Evolutionary conservation across 164 flowering plant species (phyloP).

Genomic region (Magnolia changhungtana): DNA sequence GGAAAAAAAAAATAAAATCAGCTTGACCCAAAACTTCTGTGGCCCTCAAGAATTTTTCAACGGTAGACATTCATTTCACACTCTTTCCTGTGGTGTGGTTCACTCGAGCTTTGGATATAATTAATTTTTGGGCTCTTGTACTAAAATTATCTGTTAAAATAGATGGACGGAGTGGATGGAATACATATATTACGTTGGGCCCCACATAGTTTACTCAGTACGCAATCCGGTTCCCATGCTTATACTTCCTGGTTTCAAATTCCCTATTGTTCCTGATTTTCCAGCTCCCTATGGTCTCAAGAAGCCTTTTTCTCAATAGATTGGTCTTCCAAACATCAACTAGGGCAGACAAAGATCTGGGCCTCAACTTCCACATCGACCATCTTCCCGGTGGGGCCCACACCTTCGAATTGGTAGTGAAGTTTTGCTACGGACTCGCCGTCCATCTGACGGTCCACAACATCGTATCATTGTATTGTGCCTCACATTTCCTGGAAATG

Average conservation of each 20-base stretch:
- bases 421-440: conserved; percentile 43
- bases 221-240: too few relatives aligned
- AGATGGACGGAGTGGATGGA: too few relatives aligned
- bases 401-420: conserved; percentile 30
- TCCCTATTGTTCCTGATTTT: neutral
- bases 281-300: conserved; percentile 44
- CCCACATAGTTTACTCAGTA: too few relatives aligned
- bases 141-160: too few relatives aligned
- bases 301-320: conserved; percentile 39
- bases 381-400: conserved; percentile 41
- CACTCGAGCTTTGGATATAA: too few relatives aligned
- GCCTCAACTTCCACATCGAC: conserved; percentile 21
- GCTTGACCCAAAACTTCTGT: too few relatives aligned
- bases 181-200: too few relatives aligned
- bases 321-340: conserved; percentile 27
- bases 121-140: accelerated
- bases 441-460: conserved; percentile 30
- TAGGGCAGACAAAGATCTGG: conserved; percentile 7
- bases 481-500: conserved; percentile 47
- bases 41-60: too few relatives aligned
- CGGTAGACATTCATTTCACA: too few relatives aligned
- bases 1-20: too few relatives aligned
- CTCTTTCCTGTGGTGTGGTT: too few relatives aligned
- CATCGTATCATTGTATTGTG: conserved; percentile 32
- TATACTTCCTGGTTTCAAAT: neutral